Conservation (phyloP, 768 basidiomycete species). For the Dentipellis fragilis region DNA sequence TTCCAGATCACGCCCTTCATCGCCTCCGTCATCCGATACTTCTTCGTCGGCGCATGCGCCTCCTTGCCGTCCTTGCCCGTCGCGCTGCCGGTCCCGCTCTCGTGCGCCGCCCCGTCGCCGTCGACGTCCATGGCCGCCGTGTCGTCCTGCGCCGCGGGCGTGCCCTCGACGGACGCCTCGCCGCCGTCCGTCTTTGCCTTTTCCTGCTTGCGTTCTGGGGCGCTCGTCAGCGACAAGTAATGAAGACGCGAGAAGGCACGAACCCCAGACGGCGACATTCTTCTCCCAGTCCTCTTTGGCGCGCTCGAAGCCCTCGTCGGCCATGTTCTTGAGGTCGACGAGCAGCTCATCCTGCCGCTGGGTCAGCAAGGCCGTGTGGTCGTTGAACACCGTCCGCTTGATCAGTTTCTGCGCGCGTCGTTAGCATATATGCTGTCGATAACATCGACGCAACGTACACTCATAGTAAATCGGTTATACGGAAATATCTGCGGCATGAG, state of each 20-base stretch:
- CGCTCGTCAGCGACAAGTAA: background rate
- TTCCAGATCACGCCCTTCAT: conserved; percentile 80
- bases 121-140: conserved; percentile 9
- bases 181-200: conserved; percentile 24
- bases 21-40: conserved; percentile 67
- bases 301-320: conserved; percentile 55
- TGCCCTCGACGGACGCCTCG: conserved; percentile 17
- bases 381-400: conserved; percentile 75
- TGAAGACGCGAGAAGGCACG: conserved; percentile 12
- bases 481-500: conserved; percentile 82
- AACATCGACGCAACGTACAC: conserved; percentile 32
- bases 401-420: conserved; percentile 65
- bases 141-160: conserved; percentile 18
- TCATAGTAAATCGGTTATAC: conserved; percentile 95
- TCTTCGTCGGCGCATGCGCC: conserved; percentile 61
- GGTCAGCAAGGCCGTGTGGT: conserved; percentile 57
- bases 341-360: conserved; percentile 64
- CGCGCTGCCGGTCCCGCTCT: conserved; percentile 23
- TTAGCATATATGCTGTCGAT: background rate
- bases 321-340: conserved; percentile 46
- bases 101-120: conserved; percentile 18
- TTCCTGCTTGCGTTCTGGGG: conserved; percentile 38
- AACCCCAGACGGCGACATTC: conserved; percentile 60
- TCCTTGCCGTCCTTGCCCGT: conserved; percentile 23
- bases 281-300: conserved; percentile 74